Base-by-base conservation (phyloP, 1,284 basidiomycete genomes). In the Malassezia arunalokei region DNA sequence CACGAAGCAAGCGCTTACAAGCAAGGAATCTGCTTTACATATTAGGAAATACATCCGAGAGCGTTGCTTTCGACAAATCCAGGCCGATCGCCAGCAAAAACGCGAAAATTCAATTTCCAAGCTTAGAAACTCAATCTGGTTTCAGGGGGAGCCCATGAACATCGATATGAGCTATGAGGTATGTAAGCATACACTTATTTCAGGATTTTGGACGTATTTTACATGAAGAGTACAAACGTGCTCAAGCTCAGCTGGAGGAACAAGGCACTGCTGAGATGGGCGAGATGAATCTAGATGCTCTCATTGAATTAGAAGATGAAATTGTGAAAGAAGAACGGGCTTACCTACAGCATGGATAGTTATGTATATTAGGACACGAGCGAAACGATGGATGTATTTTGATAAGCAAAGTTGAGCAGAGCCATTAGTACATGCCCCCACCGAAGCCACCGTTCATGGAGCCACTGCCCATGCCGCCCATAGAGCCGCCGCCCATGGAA, bases 281-380 rank as follows among this genome's bases (percentile, higher is more conserved):
- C 1, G 47, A 48, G 8, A 7, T 53, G 5, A 47, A 43, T 33
- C 11, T 57, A 1, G 59, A 61, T 33, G 37, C 52, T 8, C 40
- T 61, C 49, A 38, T 58, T 3, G 41, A 35, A 28, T 27, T 61
- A 3, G 59, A 61, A 38, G 54, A 58, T 28, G 59, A 61, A 39
- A 49, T 58, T 44, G 35, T 8, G 9, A 43, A 39, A 5, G 46
- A 53, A 39, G 17, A n/a, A 28, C n/a, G n/a, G n/a, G 15, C 33
- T 12, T 3, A 35, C 33, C 20, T 24, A 24, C 20, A 24, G 20
- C 20, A 24, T 24, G 20, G 20, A 24, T 24, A 24, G 20, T 24
- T 24, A 24, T 24, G 20, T 24, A 24, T 24, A 24, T 24, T 24
- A 24, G 20, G 20, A 24, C 20, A 24, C 20, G 4, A 24, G 4